These are phyloP conservation scores for Aquilaria malaccensis DNA, from an alignment of 345 rosid genomes.

Conservation along the genomic window DNA sequence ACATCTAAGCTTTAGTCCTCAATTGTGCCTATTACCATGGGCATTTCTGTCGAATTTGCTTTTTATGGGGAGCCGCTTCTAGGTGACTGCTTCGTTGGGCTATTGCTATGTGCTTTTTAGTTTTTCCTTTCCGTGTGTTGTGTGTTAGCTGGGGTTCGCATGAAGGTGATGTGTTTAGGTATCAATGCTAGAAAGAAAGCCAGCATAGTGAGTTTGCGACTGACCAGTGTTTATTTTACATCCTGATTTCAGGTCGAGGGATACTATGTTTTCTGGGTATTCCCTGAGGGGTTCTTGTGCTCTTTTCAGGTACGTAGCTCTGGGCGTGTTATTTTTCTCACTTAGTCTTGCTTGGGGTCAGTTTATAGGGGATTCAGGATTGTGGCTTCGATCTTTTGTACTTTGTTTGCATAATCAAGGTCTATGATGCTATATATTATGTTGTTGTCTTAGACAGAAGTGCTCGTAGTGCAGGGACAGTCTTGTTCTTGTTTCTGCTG, in stretches of 20 bases:
- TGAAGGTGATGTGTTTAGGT: background rate
- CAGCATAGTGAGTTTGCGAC: background rate
- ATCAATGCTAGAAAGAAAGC: background rate
- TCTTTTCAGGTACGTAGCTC: constrained; percentile 21
- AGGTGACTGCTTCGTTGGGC: background rate
- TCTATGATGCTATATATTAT: background rate
- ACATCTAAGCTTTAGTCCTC: too few relatives aligned
- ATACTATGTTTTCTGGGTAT: constrained; percentile 37
- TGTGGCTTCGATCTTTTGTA: background rate
- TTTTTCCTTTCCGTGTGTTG: background rate
- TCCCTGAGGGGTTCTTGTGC: constrained; percentile 18
- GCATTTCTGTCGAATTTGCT: too few relatives aligned
- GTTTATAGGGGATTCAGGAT: background rate
- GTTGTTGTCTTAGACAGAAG: background rate
- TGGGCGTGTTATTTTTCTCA: background rate
- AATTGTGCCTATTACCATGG: too few relatives aligned
- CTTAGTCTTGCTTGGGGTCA: background rate
- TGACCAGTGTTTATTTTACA: background rate
- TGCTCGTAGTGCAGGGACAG: too few relatives aligned
- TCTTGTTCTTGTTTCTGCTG: too few relatives aligned
- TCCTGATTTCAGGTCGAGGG: constrained; percentile 20
- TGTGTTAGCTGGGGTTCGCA: background rate
- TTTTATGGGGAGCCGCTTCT: background rate
- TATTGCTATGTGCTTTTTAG: background rate
- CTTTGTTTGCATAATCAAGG: background rate